Evolutionary conservation across 2,329 filamentous ascomycete genomes (phyloP).

Genomic region (Lecanosticta acicola): DNA sequence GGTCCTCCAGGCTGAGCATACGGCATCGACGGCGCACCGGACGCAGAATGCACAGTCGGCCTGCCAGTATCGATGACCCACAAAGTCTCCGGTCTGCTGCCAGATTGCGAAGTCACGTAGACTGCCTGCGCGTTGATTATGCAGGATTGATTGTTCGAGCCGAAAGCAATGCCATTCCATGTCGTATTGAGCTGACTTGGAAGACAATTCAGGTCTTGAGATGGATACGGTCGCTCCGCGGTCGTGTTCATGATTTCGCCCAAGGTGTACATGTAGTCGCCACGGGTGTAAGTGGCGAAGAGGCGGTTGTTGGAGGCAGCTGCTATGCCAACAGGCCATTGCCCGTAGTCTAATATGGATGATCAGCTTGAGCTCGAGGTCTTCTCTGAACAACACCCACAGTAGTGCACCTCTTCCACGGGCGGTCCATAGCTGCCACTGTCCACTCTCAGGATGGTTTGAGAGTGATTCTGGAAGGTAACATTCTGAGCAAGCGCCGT

Average conservation of each 20-base stretch:
- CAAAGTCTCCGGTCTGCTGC: slow-evolving; percentile 37
- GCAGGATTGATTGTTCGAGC: slow-evolving; percentile 38
- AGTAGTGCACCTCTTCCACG: slow-evolving; percentile 48
- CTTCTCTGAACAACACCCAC: slow-evolving; percentile 10
- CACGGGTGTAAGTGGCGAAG: slow-evolving; percentile 45
- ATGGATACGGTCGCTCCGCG: slow-evolving; percentile 45
- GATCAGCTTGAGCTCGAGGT: not conserved
- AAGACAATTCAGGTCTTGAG: slow-evolving; percentile 34
- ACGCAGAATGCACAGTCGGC: slow-evolving; percentile 38
- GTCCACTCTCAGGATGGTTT: slow-evolving; percentile 39
- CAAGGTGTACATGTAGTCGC: slow-evolving; percentile 43
- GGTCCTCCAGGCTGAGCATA: slow-evolving; percentile 44
- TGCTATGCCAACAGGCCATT: slow-evolving; percentile 45
- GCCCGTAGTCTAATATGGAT: slow-evolving; percentile 32
- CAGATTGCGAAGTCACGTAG: slow-evolving; percentile 39
- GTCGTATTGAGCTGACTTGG: slow-evolving; percentile 35
- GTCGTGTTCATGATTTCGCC: slow-evolving; percentile 45
- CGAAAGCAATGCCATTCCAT: slow-evolving; percentile 41
- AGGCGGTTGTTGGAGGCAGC: slow-evolving; percentile 40
- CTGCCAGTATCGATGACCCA: slow-evolving; percentile 45
- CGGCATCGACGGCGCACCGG: slow-evolving; percentile 37
- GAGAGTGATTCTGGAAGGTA: slow-evolving; percentile 25
- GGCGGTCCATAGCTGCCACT: slow-evolving; percentile 45
- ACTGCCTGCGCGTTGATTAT: slow-evolving; percentile 44
- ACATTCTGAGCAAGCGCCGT: slow-evolving; percentile 17